Base-by-base conservation (phyloP, 495 filamentous ascomycete genomes). In the Penicillium bovifimosum region DNA sequence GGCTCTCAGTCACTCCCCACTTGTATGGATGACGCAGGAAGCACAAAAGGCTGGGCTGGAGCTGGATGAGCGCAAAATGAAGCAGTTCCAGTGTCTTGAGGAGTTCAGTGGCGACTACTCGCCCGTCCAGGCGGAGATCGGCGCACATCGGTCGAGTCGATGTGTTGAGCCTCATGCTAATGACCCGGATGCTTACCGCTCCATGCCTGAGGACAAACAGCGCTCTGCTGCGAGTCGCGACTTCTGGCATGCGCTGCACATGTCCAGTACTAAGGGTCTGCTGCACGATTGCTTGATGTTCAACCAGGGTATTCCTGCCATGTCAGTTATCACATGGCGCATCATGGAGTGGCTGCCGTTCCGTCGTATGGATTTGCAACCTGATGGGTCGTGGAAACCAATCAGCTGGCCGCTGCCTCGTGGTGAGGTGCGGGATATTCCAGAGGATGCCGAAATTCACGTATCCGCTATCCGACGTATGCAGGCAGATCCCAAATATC, bases 301-400 rank as follows among this genome's bases (percentile, higher is more conserved):
- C 60, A 71, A 76, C 9, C 83, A 84, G 17, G 88, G 88, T 0
- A 68, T 90, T 1, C 60, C 76, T 1, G 52, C 62, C 17, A 35
- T 67, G 1, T 82, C 83, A 0, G 86, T 91, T 1, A 48, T 90
- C 1, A 79, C 79, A 0, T 93, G 90, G 90, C 84, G 83, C 18
- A 67, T 90, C 28, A 92, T 93, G 87, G 87, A 95, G 60, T 91
- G 85, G 60, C 71, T 95, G 11, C 89, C 90, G 0, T 92, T 93
- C 71, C 80, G 87, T 1, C 79, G 90, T 8, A 90, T 95, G 86
- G 89, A 92, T 60, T 62, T 93, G 16, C 78, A 81, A 43, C 48
- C 74, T 2, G 84, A 92, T 53, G 88, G 88, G 1, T 80, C 81
- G 0, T 95, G 90, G 90, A 85, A 86, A 57, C 83, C 86, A 0